phyloP scores from a whole-genome alignment of 805 yeast species.

The Kluyveromyces lactis region DNA sequence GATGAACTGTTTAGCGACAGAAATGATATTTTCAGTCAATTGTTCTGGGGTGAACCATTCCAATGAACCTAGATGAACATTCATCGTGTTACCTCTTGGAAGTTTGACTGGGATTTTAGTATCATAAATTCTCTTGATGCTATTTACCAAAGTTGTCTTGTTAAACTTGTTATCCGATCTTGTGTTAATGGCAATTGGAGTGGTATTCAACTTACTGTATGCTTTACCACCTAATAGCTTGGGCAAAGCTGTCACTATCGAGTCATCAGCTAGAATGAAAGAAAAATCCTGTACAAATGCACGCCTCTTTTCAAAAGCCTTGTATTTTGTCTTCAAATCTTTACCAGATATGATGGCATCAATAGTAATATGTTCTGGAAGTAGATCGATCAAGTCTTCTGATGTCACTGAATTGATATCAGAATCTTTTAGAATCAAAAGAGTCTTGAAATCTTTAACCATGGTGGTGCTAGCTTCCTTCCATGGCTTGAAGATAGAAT shows the following conservation, averaged over 20 bases:
- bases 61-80: slow-evolving; percentile 56
- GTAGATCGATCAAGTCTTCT: slow-evolving; percentile 63
- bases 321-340: slow-evolving; percentile 75
- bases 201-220: slow-evolving; percentile 55
- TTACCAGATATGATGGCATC: slow-evolving; percentile 57
- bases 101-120: slow-evolving; percentile 52
- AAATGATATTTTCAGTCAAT: slow-evolving; percentile 51
- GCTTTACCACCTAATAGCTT: slow-evolving; percentile 78
- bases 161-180: slow-evolving; percentile 29
- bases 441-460: slow-evolving; percentile 30
- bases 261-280: slow-evolving; percentile 77
- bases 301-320: slow-evolving; percentile 83
- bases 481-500: slow-evolving; percentile 26
- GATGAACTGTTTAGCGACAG: slow-evolving; percentile 43
- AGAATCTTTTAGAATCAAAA: slow-evolving; percentile 34
- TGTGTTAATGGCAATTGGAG: slow-evolving; percentile 60
- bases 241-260: slow-evolving; percentile 72
- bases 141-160: slow-evolving; percentile 45
- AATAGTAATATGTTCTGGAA: slow-evolving; percentile 31
- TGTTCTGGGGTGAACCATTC: slow-evolving; percentile 37
- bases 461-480: slow-evolving; percentile 23
- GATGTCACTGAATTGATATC: slow-evolving; percentile 27
- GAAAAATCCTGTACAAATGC: slow-evolving; percentile 62
- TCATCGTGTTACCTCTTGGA: slow-evolving; percentile 65
- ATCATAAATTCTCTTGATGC: slow-evolving; percentile 47